Evolutionary conservation across 2,329 filamentous ascomycete genomes (phyloP).

Genomic region (Zalaria obscura): DNA sequence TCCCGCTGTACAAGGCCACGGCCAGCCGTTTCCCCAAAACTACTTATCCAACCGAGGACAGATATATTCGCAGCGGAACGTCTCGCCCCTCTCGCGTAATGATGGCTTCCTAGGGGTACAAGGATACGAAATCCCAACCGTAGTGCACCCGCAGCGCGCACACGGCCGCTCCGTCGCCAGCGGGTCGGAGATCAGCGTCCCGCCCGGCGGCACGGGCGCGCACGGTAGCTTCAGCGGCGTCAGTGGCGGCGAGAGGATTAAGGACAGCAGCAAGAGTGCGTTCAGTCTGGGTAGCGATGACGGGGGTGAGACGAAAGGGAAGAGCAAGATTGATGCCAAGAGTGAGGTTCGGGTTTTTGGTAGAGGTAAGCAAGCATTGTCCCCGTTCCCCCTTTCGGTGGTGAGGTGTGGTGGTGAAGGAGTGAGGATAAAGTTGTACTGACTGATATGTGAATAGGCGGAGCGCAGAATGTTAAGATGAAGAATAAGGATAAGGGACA

Average conservation of each 20-base stretch:
- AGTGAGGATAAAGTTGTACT: constrained; percentile 14
- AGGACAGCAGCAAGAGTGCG: constrained; percentile 22
- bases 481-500: constrained; percentile 25
- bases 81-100: no score
- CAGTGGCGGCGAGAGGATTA: constrained; percentile 12
- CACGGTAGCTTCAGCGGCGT: constrained; percentile 10
- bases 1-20: no score
- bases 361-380: constrained; percentile 27
- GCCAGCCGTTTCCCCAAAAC: no score
- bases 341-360: constrained; percentile 39
- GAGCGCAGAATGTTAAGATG: constrained; percentile 39
- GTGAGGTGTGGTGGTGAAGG: constrained; percentile 1
- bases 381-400: neutral
- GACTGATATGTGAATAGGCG: constrained; percentile 22
- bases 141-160: no score
- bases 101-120: no score
- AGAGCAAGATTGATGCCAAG: constrained; percentile 31
- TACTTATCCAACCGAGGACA: no score
- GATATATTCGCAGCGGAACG: no score
- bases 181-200: no score
- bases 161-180: no score
- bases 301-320: constrained; percentile 8
- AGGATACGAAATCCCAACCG: no score
- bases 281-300: constrained; percentile 21
- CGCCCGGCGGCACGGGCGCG: no score